phyloP scores from a whole-genome alignment of 2,329 filamentous ascomycete species.

The Fusarium tricinctum region DNA sequence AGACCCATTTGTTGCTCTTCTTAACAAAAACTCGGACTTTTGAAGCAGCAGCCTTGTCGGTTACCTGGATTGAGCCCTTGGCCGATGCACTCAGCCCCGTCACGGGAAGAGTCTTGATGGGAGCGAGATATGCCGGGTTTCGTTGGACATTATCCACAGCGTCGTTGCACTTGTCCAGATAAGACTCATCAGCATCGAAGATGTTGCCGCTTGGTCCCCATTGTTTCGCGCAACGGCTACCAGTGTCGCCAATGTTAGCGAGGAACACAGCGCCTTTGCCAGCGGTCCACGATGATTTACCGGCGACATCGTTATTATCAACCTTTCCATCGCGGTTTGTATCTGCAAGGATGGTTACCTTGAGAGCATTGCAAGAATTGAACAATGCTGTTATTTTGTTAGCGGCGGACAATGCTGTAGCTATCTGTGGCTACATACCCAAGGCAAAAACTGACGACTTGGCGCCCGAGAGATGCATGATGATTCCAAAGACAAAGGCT shows the following conservation, averaged over 20 bases:
- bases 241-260: conserved; percentile 55
- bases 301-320: conserved; percentile 42
- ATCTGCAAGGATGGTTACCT: conserved; percentile 51
- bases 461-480: conserved; percentile 13
- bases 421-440: not conserved
- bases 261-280: conserved; percentile 54
- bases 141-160: conserved; percentile 53
- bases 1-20: conserved; percentile 43
- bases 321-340: conserved; percentile 56
- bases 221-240: conserved; percentile 49
- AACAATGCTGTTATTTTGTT: conserved; percentile 8
- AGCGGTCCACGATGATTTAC: conserved; percentile 47
- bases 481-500: not conserved
- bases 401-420: not conserved
- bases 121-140: conserved; percentile 51
- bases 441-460: conserved; percentile 12
- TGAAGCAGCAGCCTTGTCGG: conserved; percentile 17
- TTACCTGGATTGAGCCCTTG: conserved; percentile 34
- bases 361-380: conserved; percentile 23
- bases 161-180: conserved; percentile 53
- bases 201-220: conserved; percentile 21
- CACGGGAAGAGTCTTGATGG: conserved; percentile 51
- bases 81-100: conserved; percentile 23
- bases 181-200: conserved; percentile 28
- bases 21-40: conserved; percentile 52